These are phyloP conservation scores for Avena insularis DNA, from an alignment of 176 grass and related monocot genomes.

Conservation along the genomic window DNA sequence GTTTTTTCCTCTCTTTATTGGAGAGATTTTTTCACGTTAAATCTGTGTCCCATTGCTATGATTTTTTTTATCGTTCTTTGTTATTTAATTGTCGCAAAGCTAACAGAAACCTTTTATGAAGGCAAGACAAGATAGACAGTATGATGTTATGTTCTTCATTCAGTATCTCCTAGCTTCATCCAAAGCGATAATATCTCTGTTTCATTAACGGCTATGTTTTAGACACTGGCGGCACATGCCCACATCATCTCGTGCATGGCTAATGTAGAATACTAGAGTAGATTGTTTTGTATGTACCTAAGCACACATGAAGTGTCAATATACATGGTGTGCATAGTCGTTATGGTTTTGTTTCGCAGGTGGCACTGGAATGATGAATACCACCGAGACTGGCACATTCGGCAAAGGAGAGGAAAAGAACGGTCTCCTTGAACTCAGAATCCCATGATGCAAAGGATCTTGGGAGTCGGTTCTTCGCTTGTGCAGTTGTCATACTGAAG, in stretches of 20 bases:
- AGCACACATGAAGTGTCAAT: background rate
- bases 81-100: too few species aligned
- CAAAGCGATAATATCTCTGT: slow-evolving; percentile 40
- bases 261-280: background rate
- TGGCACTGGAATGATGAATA: background rate
- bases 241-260: background rate
- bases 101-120: background rate
- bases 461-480: background rate
- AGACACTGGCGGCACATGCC: slow-evolving; percentile 19
- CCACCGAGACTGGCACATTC: background rate
- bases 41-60: too few species aligned
- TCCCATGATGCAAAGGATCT: background rate
- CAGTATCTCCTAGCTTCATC: background rate
- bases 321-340: background rate
- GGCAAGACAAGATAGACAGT: background rate
- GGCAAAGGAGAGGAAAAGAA: background rate
- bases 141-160: background rate
- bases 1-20: too few species aligned
- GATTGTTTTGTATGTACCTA: background rate
- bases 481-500: background rate
- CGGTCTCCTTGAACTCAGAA: background rate
- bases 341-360: background rate
- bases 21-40: too few species aligned
- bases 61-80: too few species aligned
- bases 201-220: slow-evolving; percentile 44